Base-by-base conservation (phyloP, 2,329 filamentous ascomycete genomes). In the Colletotrichum tabaci region DNA sequence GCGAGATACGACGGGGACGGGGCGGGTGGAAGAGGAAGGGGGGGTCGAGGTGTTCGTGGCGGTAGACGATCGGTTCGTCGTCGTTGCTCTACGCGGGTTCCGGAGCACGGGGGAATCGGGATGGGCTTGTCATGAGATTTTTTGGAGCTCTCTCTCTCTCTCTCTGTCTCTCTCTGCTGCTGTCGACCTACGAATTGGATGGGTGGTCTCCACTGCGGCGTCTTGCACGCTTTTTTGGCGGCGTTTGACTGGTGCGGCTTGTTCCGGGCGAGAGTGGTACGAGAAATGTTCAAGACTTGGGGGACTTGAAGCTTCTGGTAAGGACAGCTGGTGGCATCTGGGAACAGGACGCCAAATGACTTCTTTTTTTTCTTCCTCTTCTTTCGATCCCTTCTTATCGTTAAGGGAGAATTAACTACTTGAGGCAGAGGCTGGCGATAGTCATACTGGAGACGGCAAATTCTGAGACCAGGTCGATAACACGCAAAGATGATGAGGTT, bases 91-190 rank as follows among this genome's bases (percentile, higher is more conserved):
- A 10, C 35, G 52, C 23, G 53, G 35, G 38, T 42, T 50, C 55
- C 61, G 57, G 61, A 50, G 60, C 44, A 52, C 61, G 50, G 58
- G 56, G 61, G 15, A 47, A 58, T 52, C 49, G 61, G 70, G 42
- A 64, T 52, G 57, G 46, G 58, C 58, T 40, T 70, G 57, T 64
- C 66, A 68, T 64, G 66, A 68, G 66, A 68, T 68, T 68, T 68
- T 68, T 68, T 56, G 58, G 66, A 63, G 35, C 46, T 52, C 52
- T 56, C 35, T 10, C 35, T 35, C 35, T 35, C 30, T 30, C 30
- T 35, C 26, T 30, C 3, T 30, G 1, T 35, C 30, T 8, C 30
- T 8, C 30, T 9, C 30, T 35, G 30, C 30, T 38, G 9, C 35
- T 38, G 35, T 38, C 35, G 9, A 38, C 35, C 46, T 67, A 21